These are phyloP conservation scores for Paramecium sonneborni DNA, from an alignment of 73 alveolate species.

Conservation along the genomic window DNA sequence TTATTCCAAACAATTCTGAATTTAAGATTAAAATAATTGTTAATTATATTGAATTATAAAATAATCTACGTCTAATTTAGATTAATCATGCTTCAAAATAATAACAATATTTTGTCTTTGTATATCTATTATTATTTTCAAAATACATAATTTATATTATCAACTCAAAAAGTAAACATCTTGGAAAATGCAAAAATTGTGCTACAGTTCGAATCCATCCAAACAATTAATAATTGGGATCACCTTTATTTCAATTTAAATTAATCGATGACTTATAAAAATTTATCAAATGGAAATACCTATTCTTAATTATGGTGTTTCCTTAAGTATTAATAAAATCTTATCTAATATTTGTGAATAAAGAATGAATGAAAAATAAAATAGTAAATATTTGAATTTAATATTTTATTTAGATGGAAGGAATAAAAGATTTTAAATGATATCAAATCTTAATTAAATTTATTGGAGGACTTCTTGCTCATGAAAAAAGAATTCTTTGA, in stretches of 20 bases:
- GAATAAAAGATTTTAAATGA: background rate
- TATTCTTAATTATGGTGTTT: background rate
- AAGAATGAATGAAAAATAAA: background rate
- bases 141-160: background rate
- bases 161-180: conserved; percentile 8
- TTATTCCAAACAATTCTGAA: too few species aligned
- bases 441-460: background rate
- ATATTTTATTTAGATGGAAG: background rate
- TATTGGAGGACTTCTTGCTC: background rate
- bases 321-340: background rate
- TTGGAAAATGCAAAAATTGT: conserved; percentile 49
- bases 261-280: background rate
- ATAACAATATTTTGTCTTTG: conserved; percentile 18
- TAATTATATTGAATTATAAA: background rate
- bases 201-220: background rate
- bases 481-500: background rate
- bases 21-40: background rate
- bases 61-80: background rate
- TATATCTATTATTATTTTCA: background rate
- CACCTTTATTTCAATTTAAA: background rate
- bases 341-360: background rate
- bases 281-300: background rate
- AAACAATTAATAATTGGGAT: background rate
- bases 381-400: background rate
- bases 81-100: background rate